Evolutionary conservation across 1,139 yeast genomes (phyloP), one percentile per base, ranked within the genome.

Genomic region (Magnusiomyces paraingens): DNA sequence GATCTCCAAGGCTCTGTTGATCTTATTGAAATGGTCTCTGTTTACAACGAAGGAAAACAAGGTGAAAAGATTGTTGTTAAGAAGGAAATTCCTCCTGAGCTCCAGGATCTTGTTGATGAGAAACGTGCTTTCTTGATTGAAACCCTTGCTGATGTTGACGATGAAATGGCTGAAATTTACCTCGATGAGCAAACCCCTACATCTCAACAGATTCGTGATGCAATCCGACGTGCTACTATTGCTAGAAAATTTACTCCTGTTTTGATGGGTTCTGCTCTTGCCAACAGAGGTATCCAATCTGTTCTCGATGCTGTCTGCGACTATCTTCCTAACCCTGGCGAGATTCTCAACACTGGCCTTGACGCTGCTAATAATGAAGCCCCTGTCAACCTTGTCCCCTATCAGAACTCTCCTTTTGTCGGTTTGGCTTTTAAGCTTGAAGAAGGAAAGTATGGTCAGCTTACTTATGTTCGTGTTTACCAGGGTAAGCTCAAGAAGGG

Each of bases 201-300:
- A 21, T 77, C 79, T 42, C 85, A 83, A 55, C 96, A 93, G 72
- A 85, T 93, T 61, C 83, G 86, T 67, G 82, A 70, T 53, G 98
- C 96, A 43, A 93, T 93, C 62, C 85, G 99, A 72, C 83, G 97
- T 66, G 82, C 98, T 52, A 93, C 99, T n/a, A 91, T 93, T 72
- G 95, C 91, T 42, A 83, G 98, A 74, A 87, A 82, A 70, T 93
- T 93, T 75, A 89, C 98, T 21, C 99, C 99, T n/a, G 98, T 93
- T 15, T 77, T 93, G 62, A 93, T 93, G 98, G 99, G 99, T 39
- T 89, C 98, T 52, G 99, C 99, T 29, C 78, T 93, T 61, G 99
- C 98, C 53, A 93, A 93, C 73, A 86, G 85, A 63, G 96, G 97
- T 71, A 79, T 93, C 59, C 99, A 93, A 75, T 89, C 93, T 22